Evolutionary conservation across 805 yeast genomes (phyloP), one percentile per base, ranked within the genome.

Genomic region (Lipomyces yamanashiensis): DNA sequence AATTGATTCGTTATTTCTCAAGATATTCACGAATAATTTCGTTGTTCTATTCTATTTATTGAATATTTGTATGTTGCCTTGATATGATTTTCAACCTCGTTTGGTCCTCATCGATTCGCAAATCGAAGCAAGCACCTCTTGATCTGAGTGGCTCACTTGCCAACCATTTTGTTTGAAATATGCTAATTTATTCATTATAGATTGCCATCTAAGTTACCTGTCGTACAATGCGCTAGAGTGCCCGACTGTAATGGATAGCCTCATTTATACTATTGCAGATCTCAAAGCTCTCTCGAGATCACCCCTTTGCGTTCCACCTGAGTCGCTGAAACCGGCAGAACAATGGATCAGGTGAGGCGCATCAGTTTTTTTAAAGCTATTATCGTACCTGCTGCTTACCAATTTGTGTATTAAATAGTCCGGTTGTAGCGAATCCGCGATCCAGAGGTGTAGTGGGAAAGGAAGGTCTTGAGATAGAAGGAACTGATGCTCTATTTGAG

Each of bases 301-400:
- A 40, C 67, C 67, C 1, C 40, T 64, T 19, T 51, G 67, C n/a
- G 41, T 15, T 17, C 62, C 58, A 9, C 67, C 67, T n/a, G 63
- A 54, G 15, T 48, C 49, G 3, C 33, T 64, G 21, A 33, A 13
- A 34, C 52, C 63, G 2, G 19, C 23, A 7, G 44, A 43, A 9
- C 59, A 58, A 33, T 63, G 67, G 67, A 52, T 60, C 41, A 55
- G 61, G 67, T 63, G 23, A 23, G 39, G 9, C 4, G 47, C 47
- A n/a, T 43, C 13, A 28, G 28, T 28, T 3, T 2, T 9, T 6
- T 13, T 17, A 10, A 10, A 43, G 10, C 21, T 19, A 43, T 43
- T 43, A n/a, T 43, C 13, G 10, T 13, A n/a, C 7, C 2, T 15
- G 9, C 10, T 43, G 9, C 47, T 43, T n/a, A 43, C 47, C 1